Base-by-base conservation (phyloP, 805 yeast genomes). In the Pachysolen tannophilus region DNA sequence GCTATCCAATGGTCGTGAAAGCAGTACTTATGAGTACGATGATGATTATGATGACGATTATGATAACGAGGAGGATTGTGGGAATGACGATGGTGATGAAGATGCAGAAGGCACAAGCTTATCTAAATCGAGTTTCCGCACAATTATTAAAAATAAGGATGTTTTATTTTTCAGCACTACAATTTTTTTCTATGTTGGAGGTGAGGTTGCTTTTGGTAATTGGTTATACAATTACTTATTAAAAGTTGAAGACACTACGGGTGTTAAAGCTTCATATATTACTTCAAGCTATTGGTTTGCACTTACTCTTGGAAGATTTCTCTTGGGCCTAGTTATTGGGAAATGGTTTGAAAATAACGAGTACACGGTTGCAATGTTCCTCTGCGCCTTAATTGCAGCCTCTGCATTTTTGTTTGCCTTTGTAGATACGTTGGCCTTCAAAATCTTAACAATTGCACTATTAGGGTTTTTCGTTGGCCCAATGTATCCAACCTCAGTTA, bases 401-500 rank as follows among this genome's bases (percentile, higher is more conserved):
- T 56, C 63, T 3, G 46, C 65, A 5, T 19, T 60, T 1, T 48
- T 61, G 8, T 57, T 69, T 49, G 40, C 60, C 37, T 26, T 58
- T 26, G 50, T 33, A 11, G 26, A 34, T 10, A 33, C 40, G 3
- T 29, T 37, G 32, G 13, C 29, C 20, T 23, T 23, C 13, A 23
- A 67, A 26, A 60, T 58, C 23, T 36, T 58, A 0, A 46, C 58
- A 2, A 65, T 67, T 3, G 60, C 63, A 26, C 4, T 61, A 8
- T 53, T 67, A n/a, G 79, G 77, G 1, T 56, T 62, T 32, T 58
- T 63, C 33, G 70, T 70, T 8, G 79, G 78, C 6, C 78, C 78
- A 8, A 55, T 70, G 8, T 72, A 69, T 54, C 87, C 94, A 1
- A 77, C 88, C 6, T 72, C 82, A 0, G 75, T 82, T 33, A 72